phyloP scores from a whole-genome alignment of 2,329 filamentous ascomycete genomes.

The Pseudogymnoascus sp. region DNA sequence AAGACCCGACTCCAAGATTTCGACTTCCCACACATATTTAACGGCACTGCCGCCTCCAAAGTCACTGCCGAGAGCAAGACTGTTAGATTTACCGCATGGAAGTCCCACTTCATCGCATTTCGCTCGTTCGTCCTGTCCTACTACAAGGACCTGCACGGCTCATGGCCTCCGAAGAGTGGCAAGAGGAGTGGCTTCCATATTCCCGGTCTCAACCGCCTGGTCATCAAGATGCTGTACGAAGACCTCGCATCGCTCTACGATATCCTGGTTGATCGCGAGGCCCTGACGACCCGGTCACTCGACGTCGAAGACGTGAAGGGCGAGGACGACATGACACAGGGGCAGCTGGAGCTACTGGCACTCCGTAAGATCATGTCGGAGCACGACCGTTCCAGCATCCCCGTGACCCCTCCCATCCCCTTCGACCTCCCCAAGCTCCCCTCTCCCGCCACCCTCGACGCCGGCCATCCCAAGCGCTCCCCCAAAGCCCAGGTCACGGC shows the following conservation, averaged over 20 bases:
- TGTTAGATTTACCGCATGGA: constrained; percentile 81
- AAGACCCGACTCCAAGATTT: constrained; percentile 75
- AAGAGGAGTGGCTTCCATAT: constrained; percentile 89
- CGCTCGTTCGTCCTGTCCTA: constrained; percentile 54
- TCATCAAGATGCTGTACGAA: constrained; percentile 73
- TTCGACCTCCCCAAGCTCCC: constrained; percentile 81
- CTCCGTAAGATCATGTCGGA: constrained; percentile 76
- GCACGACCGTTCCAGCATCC: constrained; percentile 81
- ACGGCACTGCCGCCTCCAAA: constrained; percentile 78
- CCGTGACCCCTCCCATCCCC: constrained; percentile 82
- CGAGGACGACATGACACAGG: constrained; percentile 42
- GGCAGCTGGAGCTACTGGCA: constrained; percentile 58
- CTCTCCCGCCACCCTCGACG: constrained; percentile 55
- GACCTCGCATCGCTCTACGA: constrained; percentile 87
- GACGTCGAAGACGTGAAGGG: constrained; percentile 42
- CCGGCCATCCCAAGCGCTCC: constrained; percentile 57
- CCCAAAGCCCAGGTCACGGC: constrained; percentile 69
- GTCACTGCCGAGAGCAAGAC: constrained; percentile 67
- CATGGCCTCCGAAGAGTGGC: constrained; percentile 85
- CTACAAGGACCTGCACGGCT: constrained; percentile 60
- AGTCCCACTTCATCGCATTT: constrained; percentile 64
- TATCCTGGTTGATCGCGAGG: constrained; percentile 71
- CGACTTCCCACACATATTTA: constrained; percentile 83
- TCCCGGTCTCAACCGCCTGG: constrained; percentile 75
- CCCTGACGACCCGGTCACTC: constrained; percentile 69